Percentiles rank a stretch among this genome's conserved stretches.
Evolutionary conservation across 768 basidiomycete genomes (phyloP).

Genomic region (Amanita phalloides): DNA sequence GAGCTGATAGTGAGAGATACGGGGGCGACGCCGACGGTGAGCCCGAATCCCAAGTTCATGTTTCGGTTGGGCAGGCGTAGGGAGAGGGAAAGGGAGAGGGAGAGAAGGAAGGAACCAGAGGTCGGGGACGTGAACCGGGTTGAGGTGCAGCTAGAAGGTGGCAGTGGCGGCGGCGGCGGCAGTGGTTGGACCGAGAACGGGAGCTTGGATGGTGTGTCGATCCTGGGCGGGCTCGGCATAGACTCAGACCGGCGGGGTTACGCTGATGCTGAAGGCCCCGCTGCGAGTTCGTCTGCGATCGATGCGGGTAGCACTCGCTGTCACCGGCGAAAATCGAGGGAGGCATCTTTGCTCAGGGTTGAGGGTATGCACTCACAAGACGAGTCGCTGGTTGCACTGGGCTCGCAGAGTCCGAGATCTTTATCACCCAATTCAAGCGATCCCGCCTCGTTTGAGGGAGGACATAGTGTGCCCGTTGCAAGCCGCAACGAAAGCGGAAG

Average conservation of each 20-base stretch:
- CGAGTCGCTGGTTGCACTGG: background rate
- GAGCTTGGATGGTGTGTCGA: background rate
- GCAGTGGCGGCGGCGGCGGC: too few species aligned
- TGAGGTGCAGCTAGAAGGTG: background rate
- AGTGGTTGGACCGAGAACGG: background rate
- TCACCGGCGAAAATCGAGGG: constrained; percentile 7
- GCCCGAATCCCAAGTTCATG: constrained; percentile 34
- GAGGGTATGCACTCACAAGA: background rate
- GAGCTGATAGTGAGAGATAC: constrained; percentile 37
- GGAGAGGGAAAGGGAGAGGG: constrained; percentile 12
- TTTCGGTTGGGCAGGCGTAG: constrained; percentile 12
- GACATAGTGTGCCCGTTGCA: background rate
- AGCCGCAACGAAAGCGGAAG: constrained; percentile 11
- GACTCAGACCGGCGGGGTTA: background rate
- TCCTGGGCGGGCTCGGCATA: background rate
- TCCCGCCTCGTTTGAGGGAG: too few species aligned
- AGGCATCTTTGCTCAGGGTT: background rate
- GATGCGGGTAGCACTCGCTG: constrained; percentile 5
- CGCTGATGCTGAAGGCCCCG: background rate
- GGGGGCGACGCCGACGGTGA: constrained; percentile 38
- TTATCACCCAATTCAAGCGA: background rate
- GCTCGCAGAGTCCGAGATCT: too few species aligned
- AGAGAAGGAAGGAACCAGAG: background rate
- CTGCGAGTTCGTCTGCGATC: constrained; percentile 8
- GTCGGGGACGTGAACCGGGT: background rate